A percentile compares a stretch with the other conserved stretches of the same genome.
Conservation (phyloP, 2,329 filamentous ascomycete species). For the Colletotrichum cuscutae region DNA sequence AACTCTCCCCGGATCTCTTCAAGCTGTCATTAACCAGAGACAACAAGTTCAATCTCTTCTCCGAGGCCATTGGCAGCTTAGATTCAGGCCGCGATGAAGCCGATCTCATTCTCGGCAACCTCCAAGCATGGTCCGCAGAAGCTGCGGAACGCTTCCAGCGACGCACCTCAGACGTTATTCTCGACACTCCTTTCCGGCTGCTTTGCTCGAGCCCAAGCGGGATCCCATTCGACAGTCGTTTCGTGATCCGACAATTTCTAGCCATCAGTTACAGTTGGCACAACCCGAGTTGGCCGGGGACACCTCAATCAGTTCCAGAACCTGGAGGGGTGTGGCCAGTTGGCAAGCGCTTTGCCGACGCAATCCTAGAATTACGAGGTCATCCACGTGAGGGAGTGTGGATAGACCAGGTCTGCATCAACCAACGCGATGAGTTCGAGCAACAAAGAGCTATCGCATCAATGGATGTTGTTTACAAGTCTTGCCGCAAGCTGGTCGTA, state of each 20-base stretch:
- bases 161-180: slow-evolving; percentile 6
- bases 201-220: not conserved
- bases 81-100: not conserved
- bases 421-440: slow-evolving; percentile 49
- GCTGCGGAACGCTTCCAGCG: not conserved
- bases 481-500: slow-evolving; percentile 14
- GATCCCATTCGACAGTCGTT: not conserved
- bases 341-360: slow-evolving; percentile 6
- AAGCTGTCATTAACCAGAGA: not conserved
- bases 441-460: slow-evolving; percentile 20
- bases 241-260: not conserved
- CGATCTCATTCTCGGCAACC: not conserved
- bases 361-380: not conserved
- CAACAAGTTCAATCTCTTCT: slow-evolving; percentile 10
- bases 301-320: not conserved
- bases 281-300: not conserved
- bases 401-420: slow-evolving; percentile 54
- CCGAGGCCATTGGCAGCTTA: not conserved
- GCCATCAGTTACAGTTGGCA: slow-evolving; percentile 27
- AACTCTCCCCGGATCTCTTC: slow-evolving; percentile 8
- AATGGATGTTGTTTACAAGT: slow-evolving; percentile 21
- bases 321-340: slow-evolving; percentile 11
- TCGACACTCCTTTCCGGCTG: slow-evolving; percentile 16
- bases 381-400: slow-evolving; percentile 37
- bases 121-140: slow-evolving; percentile 3